A percentile compares a stretch with the other conserved stretches of the same genome.
phyloP scores from a whole-genome alignment of 2,329 filamentous ascomycete genomes.

The Metarhizium sp. region DNA sequence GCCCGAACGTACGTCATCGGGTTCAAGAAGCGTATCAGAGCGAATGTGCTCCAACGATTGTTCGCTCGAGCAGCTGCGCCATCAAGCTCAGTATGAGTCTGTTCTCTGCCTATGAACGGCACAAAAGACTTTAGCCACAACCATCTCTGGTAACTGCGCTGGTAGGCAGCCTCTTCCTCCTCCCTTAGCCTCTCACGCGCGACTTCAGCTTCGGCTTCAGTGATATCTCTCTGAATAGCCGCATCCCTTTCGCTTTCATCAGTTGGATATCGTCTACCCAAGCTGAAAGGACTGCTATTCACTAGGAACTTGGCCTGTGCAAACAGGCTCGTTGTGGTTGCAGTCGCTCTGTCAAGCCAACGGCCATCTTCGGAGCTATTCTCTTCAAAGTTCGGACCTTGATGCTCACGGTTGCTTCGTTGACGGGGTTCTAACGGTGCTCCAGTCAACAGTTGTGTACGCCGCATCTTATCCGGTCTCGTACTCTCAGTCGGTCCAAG shows the following conservation, averaged over 20 bases:
- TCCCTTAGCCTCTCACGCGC: constrained; percentile 3
- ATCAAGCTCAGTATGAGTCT: background rate
- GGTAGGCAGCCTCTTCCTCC: constrained; percentile 2
- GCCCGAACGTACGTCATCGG: constrained; percentile 21
- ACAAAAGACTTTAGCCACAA: constrained; percentile 12
- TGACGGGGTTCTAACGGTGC: background rate
- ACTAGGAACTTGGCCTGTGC: constrained; percentile 6
- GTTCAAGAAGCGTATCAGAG: constrained; percentile 19
- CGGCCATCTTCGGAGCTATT: constrained; percentile 6
- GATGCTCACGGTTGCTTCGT: background rate
- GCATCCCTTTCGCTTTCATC: constrained; percentile 14
- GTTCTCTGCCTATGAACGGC: constrained; percentile 1
- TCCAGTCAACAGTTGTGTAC: background rate
- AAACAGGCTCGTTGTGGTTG: constrained; percentile 5
- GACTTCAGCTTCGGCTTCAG: constrained; percentile 8
- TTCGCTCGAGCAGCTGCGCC: background rate
- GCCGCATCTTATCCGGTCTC: background rate
- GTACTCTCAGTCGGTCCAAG: background rate
- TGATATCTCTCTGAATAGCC: constrained; percentile 14
- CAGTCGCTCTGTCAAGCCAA: constrained; percentile 6
- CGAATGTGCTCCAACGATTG: background rate
- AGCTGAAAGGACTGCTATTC: constrained; percentile 7
- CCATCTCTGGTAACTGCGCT: constrained; percentile 12
- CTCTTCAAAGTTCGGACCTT: background rate
- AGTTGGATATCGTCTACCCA: constrained; percentile 3